Percentiles rank a stretch among this genome's conserved stretches.
These are phyloP conservation scores for Osmozyma mogii DNA, from an alignment of 805 yeast species.

Conservation along the genomic window DNA sequence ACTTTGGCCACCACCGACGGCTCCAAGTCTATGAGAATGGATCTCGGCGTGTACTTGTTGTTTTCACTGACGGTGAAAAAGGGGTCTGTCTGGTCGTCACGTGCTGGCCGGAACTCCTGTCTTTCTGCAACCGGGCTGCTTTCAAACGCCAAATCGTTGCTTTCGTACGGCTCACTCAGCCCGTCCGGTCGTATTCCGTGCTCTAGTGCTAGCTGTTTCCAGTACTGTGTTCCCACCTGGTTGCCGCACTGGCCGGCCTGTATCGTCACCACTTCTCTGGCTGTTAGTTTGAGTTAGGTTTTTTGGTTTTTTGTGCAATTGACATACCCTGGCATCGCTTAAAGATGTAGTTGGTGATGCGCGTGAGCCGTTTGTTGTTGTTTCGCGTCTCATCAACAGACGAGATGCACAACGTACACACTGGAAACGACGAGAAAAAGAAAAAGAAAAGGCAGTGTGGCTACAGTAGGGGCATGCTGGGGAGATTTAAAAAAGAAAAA, in stretches of 20 bases:
- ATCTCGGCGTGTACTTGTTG: slow-evolving; percentile 79
- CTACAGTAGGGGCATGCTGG: slow-evolving; percentile 1
- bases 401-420: neutral
- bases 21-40: slow-evolving; percentile 79
- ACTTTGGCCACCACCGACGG: slow-evolving; percentile 78
- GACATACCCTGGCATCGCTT: slow-evolving; percentile 22
- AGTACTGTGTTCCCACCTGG: slow-evolving; percentile 87
- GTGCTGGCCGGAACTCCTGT: slow-evolving; percentile 3
- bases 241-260: slow-evolving; percentile 95
- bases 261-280: slow-evolving; percentile 58
- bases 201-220: slow-evolving; percentile 82
- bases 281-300: slow-evolving; percentile 17
- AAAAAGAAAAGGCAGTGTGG: neutral
- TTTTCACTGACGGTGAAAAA: slow-evolving; percentile 75
- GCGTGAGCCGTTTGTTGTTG: slow-evolving; percentile 2
- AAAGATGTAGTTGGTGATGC: neutral
- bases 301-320: neutral
- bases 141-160: slow-evolving; percentile 13
- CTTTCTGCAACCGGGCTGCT: slow-evolving; percentile 1
- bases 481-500: slow-evolving; percentile 1
- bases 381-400: slow-evolving; percentile 1
- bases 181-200: slow-evolving; percentile 79
- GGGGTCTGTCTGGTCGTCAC: slow-evolving; percentile 70
- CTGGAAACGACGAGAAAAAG: neutral
- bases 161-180: slow-evolving; percentile 31